Base-by-base conservation (phyloP, 768 basidiomycete genomes). In the Phlebiopsis flavidoalba region DNA sequence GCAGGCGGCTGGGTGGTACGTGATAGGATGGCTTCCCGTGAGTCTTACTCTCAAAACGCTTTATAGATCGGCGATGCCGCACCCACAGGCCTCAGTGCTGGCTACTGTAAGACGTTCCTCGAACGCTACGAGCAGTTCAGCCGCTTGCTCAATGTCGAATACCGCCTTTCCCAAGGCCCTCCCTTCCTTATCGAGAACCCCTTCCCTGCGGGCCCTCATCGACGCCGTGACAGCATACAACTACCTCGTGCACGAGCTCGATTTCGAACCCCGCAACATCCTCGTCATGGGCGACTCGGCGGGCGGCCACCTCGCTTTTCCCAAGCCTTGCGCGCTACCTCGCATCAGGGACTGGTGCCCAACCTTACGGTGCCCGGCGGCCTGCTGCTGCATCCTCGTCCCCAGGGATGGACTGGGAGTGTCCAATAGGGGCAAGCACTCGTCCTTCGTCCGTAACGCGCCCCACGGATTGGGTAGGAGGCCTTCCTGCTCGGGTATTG, bases 201-300 rank as follows among this genome's bases (percentile, higher is more conserved):
- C 0, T 85, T 83, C 68, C 84, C 85, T 0, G 26, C 78, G 81
- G 0, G 79, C 80, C 0, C 71, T 86, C 4, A 61, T 84, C 31
- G 85, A 86, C 65, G 80, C 75, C 1, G 53, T 83, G 8, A 76
- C 81, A 0, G 82, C 79, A 1, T 85, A 82, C 64, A 56, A 73
- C 8, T 81, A 84, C 70, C 79, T 86, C 40, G 70, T 82, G 35
- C 65, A 62, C 12, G 66, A 63, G 8, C 66, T 82, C 36, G 74
- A 76, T 0, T 80, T 83, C 67, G 53, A 63, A 7, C 75, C 82
- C 0, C 22, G 54, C n/a, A 74, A 81, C 58, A 76, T 86, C 60
- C 71, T 83, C 59, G 58, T 85, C 14, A 66, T 69, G 10, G 85
- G 83, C 17, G 83, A 85, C 53, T 83, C 82, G 1, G 82, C 85